Conservation (phyloP, 148 eudicot species). For the Rheum nobile region DNA sequence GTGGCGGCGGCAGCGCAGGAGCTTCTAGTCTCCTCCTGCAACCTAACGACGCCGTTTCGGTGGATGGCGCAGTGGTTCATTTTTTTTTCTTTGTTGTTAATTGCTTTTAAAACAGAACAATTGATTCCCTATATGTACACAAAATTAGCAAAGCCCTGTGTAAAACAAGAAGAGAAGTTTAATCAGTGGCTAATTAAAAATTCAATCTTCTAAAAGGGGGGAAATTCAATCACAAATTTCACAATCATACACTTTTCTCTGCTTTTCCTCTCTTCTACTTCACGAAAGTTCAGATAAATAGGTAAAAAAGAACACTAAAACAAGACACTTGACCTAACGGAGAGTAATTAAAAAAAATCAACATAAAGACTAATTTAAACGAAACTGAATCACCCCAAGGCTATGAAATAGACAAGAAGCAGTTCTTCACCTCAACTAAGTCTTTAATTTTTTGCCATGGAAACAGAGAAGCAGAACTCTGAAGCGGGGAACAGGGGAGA, state of each 20-base stretch:
- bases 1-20: conserved; percentile 14
- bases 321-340: too few species aligned
- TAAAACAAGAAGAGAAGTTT: neutral
- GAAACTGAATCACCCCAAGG: too few species aligned
- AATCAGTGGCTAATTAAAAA: neutral
- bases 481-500: too few species aligned
- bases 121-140: neutral
- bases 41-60: conserved; percentile 9
- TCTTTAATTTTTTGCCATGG: neutral
- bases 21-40: conserved; percentile 38
- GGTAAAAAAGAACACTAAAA: too few species aligned
- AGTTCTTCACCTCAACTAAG: neutral
- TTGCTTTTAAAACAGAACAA: neutral
- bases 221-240: neutral
- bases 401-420: neutral
- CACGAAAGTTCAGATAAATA: too few species aligned
- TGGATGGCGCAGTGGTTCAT: conserved; percentile 27
- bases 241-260: too few species aligned
- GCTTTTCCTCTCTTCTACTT: too few species aligned
- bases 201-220: neutral
- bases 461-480: too few species aligned
- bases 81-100: neutral
- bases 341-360: too few species aligned
- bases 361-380: too few species aligned
- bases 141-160: neutral